Conservation (phyloP, 176 grass and related monocot genomes). For the Coix lacrymajobi region DNA sequence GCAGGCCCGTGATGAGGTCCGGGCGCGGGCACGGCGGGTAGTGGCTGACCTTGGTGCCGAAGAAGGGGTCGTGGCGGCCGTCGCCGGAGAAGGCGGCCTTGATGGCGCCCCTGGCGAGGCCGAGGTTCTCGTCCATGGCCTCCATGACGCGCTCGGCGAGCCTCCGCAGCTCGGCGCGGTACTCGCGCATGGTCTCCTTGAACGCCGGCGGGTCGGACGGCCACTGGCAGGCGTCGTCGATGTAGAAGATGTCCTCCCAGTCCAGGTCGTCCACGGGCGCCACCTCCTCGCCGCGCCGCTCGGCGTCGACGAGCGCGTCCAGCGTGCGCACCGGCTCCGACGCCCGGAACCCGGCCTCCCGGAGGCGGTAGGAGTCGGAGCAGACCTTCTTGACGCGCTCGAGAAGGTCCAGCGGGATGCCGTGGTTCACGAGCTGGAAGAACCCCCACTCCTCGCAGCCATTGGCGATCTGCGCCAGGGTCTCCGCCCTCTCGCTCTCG, state of each 20-base stretch:
- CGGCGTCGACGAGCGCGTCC: conserved; percentile 4
- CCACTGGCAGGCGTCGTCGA: conserved; percentile 45
- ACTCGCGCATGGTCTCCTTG: conserved; percentile 74
- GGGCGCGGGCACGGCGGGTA: conserved; percentile 72
- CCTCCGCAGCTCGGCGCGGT: conserved; percentile 37
- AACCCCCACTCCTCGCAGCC: conserved; percentile 58
- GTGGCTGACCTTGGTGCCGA: conserved; percentile 77
- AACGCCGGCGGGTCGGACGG: conserved; percentile 39
- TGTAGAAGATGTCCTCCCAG: conserved; percentile 64
- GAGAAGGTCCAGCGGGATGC: conserved; percentile 41
- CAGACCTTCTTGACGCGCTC: conserved; percentile 50
- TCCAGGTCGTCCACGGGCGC: conserved; percentile 45
- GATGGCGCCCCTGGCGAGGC: conserved; percentile 32
- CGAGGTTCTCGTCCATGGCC: conserved; percentile 61
- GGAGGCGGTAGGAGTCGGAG: conserved; percentile 46
- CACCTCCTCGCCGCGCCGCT: conserved; percentile 19
- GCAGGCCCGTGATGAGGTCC: conserved; percentile 56
- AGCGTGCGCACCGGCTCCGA: conserved; percentile 34
- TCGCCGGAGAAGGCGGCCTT: conserved; percentile 35
- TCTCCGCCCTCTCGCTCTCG: conserved; percentile 17
- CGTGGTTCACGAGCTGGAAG: conserved; percentile 57
- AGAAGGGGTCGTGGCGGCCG: conserved; percentile 28
- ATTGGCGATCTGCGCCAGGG: conserved; percentile 31
- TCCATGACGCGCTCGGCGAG: conserved; percentile 39
- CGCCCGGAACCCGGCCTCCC: conserved; percentile 35